Conservation (phyloP, 257 asterid genomes). For the Solanum raphanifolium region DNA sequence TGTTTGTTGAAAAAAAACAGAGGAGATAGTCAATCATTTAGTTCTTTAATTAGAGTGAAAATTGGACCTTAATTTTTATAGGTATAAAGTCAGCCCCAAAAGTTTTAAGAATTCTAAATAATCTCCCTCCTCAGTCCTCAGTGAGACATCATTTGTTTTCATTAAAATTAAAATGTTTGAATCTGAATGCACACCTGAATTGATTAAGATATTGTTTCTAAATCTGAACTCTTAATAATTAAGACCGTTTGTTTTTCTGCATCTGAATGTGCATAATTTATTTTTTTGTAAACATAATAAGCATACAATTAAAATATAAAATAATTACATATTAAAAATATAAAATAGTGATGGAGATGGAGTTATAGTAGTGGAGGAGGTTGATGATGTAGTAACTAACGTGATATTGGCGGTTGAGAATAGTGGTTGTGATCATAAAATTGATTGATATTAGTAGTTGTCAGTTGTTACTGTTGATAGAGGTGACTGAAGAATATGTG, state of each 20-base stretch:
- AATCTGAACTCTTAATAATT: background rate
- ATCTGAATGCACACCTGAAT: background rate
- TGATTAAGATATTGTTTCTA: background rate
- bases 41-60: background rate
- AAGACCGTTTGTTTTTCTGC: background rate
- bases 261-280: background rate
- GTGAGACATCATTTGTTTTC: background rate
- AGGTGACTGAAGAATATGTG: background rate
- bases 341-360: background rate
- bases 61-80: background rate
- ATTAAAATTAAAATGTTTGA: background rate
- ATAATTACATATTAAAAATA: background rate
- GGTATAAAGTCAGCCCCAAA: background rate
- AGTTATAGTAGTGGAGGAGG: background rate
- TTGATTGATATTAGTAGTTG: background rate
- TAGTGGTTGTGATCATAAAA: background rate
- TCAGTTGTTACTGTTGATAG: no score
- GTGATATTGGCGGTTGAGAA: background rate
- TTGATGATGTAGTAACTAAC: background rate
- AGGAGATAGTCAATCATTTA: background rate
- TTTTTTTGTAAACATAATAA: no score
- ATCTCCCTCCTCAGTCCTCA: background rate
- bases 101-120: background rate
- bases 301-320: background rate
- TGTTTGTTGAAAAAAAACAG: background rate